phyloP scores from a whole-genome alignment of 1,284 basidiomycete genomes.

The Leccinum brunneo-olivaceum region DNA sequence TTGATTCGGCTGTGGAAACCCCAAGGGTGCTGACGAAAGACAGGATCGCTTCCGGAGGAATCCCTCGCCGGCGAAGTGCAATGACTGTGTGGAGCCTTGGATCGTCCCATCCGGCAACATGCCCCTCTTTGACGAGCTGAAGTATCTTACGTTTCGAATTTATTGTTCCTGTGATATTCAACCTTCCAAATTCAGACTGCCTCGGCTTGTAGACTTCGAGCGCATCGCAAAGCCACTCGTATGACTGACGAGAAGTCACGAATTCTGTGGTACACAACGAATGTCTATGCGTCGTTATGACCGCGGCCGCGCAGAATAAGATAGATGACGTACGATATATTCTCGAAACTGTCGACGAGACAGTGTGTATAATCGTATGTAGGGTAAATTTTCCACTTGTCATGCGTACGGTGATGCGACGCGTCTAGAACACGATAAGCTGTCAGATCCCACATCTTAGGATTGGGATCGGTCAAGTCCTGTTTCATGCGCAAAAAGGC shows the following conservation, averaged over 20 bases:
- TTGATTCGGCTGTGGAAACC: conserved; percentile 82
- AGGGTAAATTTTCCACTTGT: conserved; percentile 92
- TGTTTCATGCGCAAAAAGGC: conserved; percentile 97
- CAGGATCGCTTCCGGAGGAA: conserved; percentile 92
- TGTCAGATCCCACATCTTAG: conserved; percentile 99
- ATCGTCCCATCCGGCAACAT: conserved; percentile 95
- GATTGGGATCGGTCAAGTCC: conserved; percentile 88
- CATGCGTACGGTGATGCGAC: conserved; percentile 89
- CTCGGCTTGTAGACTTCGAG: conserved; percentile 96
- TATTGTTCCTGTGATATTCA: conserved; percentile 92
- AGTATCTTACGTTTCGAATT: conserved; percentile 97
- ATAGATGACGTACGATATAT: conserved; percentile 78
- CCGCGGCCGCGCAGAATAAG: background rate
- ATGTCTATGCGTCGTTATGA: conserved; percentile 52
- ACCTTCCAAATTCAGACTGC: conserved; percentile 94
- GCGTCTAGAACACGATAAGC: conserved; percentile 92
- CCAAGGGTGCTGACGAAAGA: conserved; percentile 91
- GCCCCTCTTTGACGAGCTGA: conserved; percentile 78
- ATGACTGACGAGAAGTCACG: conserved; percentile 92
- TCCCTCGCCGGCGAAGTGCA: conserved; percentile 87
- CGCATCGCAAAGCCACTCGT: conserved; percentile 99
- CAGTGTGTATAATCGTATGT: conserved; percentile 99
- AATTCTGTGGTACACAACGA: conserved; percentile 98
- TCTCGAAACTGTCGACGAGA: conserved; percentile 97
- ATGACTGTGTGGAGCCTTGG: conserved; percentile 98